phyloP scores from a whole-genome alignment of 2,329 filamentous ascomycete species.

The Mycocentrospora acerina region DNA sequence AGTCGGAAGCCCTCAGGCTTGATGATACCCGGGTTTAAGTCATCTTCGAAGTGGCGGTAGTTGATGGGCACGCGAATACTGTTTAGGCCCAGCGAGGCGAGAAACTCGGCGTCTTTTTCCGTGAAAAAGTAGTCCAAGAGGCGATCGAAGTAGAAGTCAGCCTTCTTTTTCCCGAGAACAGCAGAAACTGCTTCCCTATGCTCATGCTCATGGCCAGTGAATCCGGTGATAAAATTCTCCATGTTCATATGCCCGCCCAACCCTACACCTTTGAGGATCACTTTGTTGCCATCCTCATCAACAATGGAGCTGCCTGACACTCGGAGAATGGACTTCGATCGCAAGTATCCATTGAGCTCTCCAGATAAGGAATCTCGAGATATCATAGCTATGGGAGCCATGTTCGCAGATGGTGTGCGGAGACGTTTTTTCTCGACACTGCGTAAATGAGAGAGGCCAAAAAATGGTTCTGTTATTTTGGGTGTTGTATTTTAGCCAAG shows the following conservation, averaged over 20 bases:
- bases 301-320: slow-evolving; percentile 13
- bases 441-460: no score
- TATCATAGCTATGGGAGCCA: no score
- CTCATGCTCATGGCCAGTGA: slow-evolving; percentile 15
- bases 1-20: slow-evolving; percentile 5
- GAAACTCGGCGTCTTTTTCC: slow-evolving; percentile 13
- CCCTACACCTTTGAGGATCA: slow-evolving; percentile 18
- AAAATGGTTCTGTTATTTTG: no score
- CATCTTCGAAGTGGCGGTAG: slow-evolving; percentile 8
- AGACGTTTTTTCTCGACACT: no score
- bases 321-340: no score
- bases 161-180: slow-evolving; percentile 14
- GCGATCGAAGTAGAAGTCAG: slow-evolving; percentile 15
- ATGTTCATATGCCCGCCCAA: slow-evolving; percentile 18
- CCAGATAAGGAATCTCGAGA: no score
- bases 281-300: slow-evolving; percentile 6
- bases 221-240: slow-evolving; percentile 21
- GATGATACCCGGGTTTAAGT: slow-evolving; percentile 4
- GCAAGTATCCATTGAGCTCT: no score
- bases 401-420: no score
- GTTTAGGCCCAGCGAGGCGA: slow-evolving; percentile 11
- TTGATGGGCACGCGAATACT: slow-evolving; percentile 8
- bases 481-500: no score
- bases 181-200: slow-evolving; percentile 8
- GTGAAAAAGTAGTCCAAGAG: slow-evolving; percentile 20